Evolutionary conservation across 768 basidiomycete genomes (phyloP).

Genomic region (Hygrocybe coccinea): DNA sequence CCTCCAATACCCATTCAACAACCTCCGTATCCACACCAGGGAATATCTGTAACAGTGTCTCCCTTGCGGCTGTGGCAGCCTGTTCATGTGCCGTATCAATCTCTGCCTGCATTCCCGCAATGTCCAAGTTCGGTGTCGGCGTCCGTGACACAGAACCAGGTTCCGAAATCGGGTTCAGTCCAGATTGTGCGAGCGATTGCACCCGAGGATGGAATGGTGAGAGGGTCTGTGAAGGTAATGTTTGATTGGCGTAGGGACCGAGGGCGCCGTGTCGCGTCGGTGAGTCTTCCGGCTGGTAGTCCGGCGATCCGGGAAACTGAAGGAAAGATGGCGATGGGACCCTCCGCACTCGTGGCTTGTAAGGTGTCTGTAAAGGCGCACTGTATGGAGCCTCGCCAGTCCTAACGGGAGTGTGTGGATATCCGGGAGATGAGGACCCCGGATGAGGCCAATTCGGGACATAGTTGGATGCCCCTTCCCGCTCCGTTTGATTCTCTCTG

Average conservation of each 20-base stretch:
- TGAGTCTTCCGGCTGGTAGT: conserved; percentile 44
- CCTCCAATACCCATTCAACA: conserved; percentile 84
- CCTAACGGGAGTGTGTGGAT: conserved; percentile 39
- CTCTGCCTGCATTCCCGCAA: conserved; percentile 65
- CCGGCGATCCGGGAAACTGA: conserved; percentile 25
- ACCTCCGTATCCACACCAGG: conserved; percentile 77
- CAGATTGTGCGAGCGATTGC: conserved; percentile 33
- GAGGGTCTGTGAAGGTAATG: conserved; percentile 45
- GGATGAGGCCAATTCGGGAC: conserved; percentile 16
- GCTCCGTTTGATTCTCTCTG: conserved; percentile 41
- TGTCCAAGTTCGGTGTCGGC: conserved; percentile 64
- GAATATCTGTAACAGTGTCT: conserved; percentile 86
- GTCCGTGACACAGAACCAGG: conserved; percentile 55
- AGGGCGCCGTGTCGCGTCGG: conserved; percentile 41
- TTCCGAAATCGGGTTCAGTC: conserved; percentile 18
- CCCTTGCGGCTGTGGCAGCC: conserved; percentile 63
- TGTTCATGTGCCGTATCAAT: conserved; percentile 75
- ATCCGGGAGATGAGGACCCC: conserved; percentile 16
- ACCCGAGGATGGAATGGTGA: conserved; percentile 34
- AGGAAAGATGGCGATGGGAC: conserved; percentile 39
- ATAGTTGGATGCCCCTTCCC: background rate
- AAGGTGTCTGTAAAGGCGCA: conserved; percentile 57
- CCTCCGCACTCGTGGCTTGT: conserved; percentile 65
- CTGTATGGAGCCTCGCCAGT: conserved; percentile 29
- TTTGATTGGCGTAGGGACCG: conserved; percentile 40